phyloP scores from a whole-genome alignment of 768 basidiomycete species.

The Pilatotrama ljubarskyi region DNA sequence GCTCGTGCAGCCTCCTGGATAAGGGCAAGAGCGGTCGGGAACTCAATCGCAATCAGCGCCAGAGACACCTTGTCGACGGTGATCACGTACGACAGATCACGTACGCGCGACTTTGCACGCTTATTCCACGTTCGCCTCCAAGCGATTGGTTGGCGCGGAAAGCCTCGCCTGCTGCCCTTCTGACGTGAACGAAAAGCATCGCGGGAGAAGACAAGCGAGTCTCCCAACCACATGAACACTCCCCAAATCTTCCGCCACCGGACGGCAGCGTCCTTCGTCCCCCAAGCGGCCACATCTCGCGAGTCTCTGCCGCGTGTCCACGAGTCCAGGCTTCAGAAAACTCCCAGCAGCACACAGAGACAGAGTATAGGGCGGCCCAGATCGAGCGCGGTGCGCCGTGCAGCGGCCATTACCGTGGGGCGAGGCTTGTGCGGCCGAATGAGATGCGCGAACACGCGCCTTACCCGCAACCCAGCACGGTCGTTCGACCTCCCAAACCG shows the following conservation, averaged over 20 bases:
- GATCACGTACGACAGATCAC: constrained; percentile 26
- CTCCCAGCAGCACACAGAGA: neutral
- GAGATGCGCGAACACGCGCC: neutral
- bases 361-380: neutral
- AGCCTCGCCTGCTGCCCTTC: neutral
- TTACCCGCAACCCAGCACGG: neutral
- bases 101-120: constrained; percentile 29
- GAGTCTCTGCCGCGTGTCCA: neutral
- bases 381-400: neutral
- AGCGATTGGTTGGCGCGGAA: constrained; percentile 17
- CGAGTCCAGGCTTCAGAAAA: neutral
- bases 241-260: neutral
- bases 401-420: neutral
- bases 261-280: neutral
- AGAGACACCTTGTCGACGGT: neutral
- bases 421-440: too few species aligned
- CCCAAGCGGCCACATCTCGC: neutral
- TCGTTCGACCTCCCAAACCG: neutral
- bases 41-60: constrained; percentile 13
- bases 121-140: constrained; percentile 28
- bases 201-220: constrained; percentile 33
- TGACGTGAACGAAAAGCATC: constrained; percentile 30
- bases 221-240: constrained; percentile 14
- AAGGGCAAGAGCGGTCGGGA: neutral
- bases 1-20: neutral